Base-by-base conservation (phyloP, 1,284 basidiomycete genomes). In the Sporisorium scitamineum region DNA sequence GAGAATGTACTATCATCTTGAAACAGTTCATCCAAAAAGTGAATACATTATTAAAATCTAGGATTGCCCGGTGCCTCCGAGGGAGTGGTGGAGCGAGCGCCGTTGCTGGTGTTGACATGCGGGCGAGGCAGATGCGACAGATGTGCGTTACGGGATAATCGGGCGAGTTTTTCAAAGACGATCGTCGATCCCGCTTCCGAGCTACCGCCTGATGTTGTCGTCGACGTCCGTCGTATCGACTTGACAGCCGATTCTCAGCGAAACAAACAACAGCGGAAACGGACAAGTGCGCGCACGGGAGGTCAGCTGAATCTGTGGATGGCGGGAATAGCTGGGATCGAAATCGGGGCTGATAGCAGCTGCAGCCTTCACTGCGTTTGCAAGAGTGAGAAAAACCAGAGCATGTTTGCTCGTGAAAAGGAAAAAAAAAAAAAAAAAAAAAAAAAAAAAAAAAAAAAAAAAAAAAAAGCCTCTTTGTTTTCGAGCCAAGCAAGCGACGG, bases 1-100 rank as follows among this genome's bases (percentile, higher is more conserved):
- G 48, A 50, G 48, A 50, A 31, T 50, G 48, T 50, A 50, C n/a
- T 32, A 50, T 20, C 48, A 50, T 20, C 16, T 42, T n/a, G n/a
- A 42, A 42, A 39, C 39, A 42, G 10, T 13, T 26, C 20, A 60
- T 11, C 8, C 22, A 34, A 61, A 44, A 61, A 54, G 11, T 31
- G 22, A 22, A 42, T 20, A 16, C 39, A 11, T 34, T 34, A 34
- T 34, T 34, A 3, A 34, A 31, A 10, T 37, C n/a, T n/a, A n/a
- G n/a, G n/a, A n/a, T n/a, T n/a, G n/a, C n/a, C n/a, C n/a, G n/a
- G n/a, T n/a, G n/a, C n/a, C n/a, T n/a, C n/a, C n/a, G n/a, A n/a
- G n/a, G n/a, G n/a, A n/a, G n/a, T n/a, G n/a, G n/a, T n/a, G 13
- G 34, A 37, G 34, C 13, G 34, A 37, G 34, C n/a, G n/a, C n/a